Evolutionary conservation across 768 basidiomycete genomes (phyloP).

Genomic region (Coprinellus micaceus): DNA sequence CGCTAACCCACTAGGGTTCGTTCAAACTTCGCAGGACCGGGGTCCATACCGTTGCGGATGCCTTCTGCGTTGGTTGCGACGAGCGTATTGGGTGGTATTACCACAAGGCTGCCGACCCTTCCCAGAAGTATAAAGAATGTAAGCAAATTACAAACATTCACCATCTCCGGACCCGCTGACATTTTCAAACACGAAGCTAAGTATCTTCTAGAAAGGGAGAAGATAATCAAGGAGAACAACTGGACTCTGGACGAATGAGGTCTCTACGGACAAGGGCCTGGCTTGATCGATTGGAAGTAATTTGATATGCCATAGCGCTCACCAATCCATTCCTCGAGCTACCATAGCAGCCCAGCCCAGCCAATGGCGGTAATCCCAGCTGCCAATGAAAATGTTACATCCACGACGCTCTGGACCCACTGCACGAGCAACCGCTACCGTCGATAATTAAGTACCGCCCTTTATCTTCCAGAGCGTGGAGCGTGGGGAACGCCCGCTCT

Average conservation of each 20-base stretch:
- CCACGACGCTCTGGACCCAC: too few species aligned
- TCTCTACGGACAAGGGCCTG: too few species aligned
- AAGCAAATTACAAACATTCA: not conserved
- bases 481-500: too few species aligned
- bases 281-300: too few species aligned
- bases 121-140: conserved; percentile 89
- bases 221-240: conserved; percentile 75
- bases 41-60: conserved; percentile 77
- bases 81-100: conserved; percentile 83
- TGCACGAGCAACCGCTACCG: too few species aligned
- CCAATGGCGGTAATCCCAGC: too few species aligned
- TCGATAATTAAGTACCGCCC: too few species aligned
- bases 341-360: too few species aligned
- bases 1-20: not conserved
- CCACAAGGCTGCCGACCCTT: conserved; percentile 68
- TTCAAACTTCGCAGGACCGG: conserved; percentile 52
- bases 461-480: too few species aligned
- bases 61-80: conserved; percentile 75
- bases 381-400: too few species aligned
- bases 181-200: conserved; percentile 47
- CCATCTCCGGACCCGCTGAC: not conserved
- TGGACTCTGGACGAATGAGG: conserved; percentile 58
- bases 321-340: too few species aligned
- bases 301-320: too few species aligned
- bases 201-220: conserved; percentile 77